A percentile compares a stretch with the other conserved stretches of the same genome.
These are phyloP conservation scores for Phytophthora pisi DNA, from an alignment of 352 stramenopile genomes.

Conservation along the genomic window DNA sequence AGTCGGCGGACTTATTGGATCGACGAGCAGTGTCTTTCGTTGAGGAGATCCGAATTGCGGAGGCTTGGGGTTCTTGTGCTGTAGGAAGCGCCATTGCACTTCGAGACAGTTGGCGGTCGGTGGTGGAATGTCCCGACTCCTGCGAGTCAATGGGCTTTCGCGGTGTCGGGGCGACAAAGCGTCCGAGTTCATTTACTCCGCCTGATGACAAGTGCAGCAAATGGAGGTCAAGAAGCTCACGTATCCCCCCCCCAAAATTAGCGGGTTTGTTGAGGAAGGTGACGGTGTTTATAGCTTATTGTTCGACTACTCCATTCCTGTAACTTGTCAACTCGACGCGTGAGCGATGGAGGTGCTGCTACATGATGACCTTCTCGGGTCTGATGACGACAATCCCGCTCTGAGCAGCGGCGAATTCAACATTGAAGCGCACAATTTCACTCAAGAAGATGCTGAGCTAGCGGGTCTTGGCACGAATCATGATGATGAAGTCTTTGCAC, in stretches of 20 bases:
- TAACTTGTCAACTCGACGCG: conserved; percentile 2
- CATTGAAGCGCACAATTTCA: neutral
- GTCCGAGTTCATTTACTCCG: conserved; percentile 22
- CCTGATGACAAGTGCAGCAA: too few species aligned
- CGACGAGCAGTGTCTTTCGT: conserved; percentile 7
- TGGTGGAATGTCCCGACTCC: conserved; percentile 33
- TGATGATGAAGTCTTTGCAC: neutral
- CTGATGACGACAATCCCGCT: conserved; percentile 19
- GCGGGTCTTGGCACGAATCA: neutral
- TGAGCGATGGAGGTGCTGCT: conserved; percentile 14
- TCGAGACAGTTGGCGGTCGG: conserved; percentile 41
- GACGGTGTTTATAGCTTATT: conserved; percentile 11
- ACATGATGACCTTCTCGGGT: conserved; percentile 2
- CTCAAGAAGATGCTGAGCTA: neutral
- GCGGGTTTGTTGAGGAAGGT: neutral
- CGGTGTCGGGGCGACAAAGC: conserved; percentile 16
- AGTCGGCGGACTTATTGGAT: conserved; percentile 10
- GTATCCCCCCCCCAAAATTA: conserved; percentile 19
- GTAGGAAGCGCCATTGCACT: conserved; percentile 66
- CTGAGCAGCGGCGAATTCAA: neutral
- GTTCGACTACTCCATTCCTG: neutral
- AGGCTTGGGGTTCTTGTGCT: conserved; percentile 42
- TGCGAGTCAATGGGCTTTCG: conserved; percentile 35
- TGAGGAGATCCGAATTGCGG: conserved; percentile 20
- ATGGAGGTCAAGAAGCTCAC: neutral